phyloP scores from a whole-genome alignment of 1,139 yeast species.

The Debaryomyces udenii region DNA sequence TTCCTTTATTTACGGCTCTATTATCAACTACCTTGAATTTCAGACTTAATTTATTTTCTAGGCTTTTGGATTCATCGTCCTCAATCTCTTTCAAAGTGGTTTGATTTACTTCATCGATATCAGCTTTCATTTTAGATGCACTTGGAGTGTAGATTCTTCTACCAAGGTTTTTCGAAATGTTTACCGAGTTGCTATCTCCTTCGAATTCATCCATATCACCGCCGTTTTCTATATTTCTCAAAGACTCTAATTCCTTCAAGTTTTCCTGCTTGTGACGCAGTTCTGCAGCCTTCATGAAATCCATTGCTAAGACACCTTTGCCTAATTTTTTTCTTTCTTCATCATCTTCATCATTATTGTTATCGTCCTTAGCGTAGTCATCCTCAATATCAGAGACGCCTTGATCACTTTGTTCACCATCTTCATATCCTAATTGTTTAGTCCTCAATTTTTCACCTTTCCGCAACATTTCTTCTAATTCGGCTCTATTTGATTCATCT shows the following conservation, averaged over 20 bases:
- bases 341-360: slow-evolving; percentile 34
- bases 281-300: slow-evolving; percentile 89
- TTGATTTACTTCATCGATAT: slow-evolving; percentile 44
- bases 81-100: slow-evolving; percentile 52
- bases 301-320: slow-evolving; percentile 91
- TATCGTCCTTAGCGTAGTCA: slow-evolving; percentile 42
- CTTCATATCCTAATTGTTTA: slow-evolving; percentile 71
- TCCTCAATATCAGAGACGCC: slow-evolving; percentile 54
- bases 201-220: slow-evolving; percentile 44
- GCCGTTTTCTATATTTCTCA: slow-evolving; percentile 51
- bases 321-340: slow-evolving; percentile 53
- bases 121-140: slow-evolving; percentile 48
- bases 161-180: slow-evolving; percentile 66
- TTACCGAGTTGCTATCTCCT: slow-evolving; percentile 39
- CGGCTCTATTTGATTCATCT: slow-evolving; percentile 80
- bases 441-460: slow-evolving; percentile 79
- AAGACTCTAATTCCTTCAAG: slow-evolving; percentile 50
- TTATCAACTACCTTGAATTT: slow-evolving; percentile 24
- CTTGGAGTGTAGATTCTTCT: slow-evolving; percentile 83
- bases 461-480: slow-evolving; percentile 90
- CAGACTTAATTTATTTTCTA: slow-evolving; percentile 42
- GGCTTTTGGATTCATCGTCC: slow-evolving; percentile 55
- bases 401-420: slow-evolving; percentile 55
- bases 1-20: background rate
- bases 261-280: slow-evolving; percentile 62